Evolutionary conservation across 805 yeast genomes (phyloP).

Genomic region (Lipomyces sp.): DNA sequence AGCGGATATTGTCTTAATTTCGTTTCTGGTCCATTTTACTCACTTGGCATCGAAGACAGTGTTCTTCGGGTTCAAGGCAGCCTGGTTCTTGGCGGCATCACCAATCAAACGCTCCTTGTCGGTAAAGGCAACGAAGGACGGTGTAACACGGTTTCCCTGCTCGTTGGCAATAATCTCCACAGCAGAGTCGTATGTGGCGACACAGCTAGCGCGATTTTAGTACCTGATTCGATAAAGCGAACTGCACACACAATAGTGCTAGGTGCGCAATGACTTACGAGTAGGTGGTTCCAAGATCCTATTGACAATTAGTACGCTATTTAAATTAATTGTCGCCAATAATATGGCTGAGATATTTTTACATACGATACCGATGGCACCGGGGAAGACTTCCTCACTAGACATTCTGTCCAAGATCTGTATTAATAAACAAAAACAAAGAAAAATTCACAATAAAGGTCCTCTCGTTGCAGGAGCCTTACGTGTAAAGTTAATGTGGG

Average conservation of each 20-base stretch:
- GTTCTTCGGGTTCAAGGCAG: conserved; percentile 89
- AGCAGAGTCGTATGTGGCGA: conserved; percentile 90
- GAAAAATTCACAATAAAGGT: neutral
- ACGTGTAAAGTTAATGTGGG: neutral
- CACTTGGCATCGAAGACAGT: conserved; percentile 77
- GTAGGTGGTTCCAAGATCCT: conserved; percentile 42
- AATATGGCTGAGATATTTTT: neutral
- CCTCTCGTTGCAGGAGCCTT: neutral
- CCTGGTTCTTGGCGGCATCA: conserved; percentile 98
- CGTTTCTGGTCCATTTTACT: neutral
- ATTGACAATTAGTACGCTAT: neutral
- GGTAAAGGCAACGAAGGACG: conserved; percentile 94
- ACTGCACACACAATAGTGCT: neutral
- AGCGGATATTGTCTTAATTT: neutral
- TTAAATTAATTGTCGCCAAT: neutral
- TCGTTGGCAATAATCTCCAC: conserved; percentile 97
- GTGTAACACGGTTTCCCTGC: conserved; percentile 98
- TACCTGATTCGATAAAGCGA: neutral
- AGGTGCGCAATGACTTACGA: conserved; percentile 31
- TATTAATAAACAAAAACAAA: neutral
- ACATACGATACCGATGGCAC: conserved; percentile 93
- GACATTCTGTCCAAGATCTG: conserved; percentile 23
- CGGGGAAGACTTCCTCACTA: conserved; percentile 96
- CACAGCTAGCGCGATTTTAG: conserved; percentile 55
- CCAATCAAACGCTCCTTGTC: conserved; percentile 92